These are phyloP conservation scores for Gleditsia sinensis DNA, from an alignment of 306 rosid species.

Conservation along the genomic window DNA sequence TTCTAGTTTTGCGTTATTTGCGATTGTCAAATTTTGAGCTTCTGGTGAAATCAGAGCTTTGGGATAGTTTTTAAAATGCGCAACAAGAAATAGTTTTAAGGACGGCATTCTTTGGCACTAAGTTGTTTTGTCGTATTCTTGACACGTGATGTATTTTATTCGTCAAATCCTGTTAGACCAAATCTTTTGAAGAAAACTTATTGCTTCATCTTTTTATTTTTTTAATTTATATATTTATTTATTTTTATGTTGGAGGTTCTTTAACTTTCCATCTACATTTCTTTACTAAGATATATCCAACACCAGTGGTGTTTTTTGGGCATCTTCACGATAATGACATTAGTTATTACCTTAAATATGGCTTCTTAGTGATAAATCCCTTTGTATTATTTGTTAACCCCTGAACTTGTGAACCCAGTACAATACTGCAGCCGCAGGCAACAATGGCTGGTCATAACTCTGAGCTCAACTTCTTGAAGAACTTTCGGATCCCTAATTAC, in stretches of 20 bases:
- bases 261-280: too few species aligned
- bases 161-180: too few species aligned
- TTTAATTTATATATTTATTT: background rate
- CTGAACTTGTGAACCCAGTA: background rate
- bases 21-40: too few species aligned
- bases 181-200: too few species aligned
- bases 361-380: background rate
- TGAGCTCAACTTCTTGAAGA: slow-evolving; percentile 36
- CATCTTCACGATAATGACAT: background rate
- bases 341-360: background rate
- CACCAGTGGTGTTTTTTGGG: too few species aligned
- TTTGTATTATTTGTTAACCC: background rate
- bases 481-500: slow-evolving; percentile 71
- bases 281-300: background rate
- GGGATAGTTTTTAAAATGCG: too few species aligned
- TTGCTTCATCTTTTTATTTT: background rate
- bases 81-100: too few species aligned
- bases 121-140: background rate
- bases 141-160: too few species aligned
- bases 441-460: slow-evolving; percentile 43
- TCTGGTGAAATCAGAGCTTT: too few species aligned
- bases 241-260: too few species aligned
- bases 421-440: slow-evolving; percentile 39
- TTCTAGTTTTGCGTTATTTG: too few species aligned
- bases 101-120: background rate